Percentiles rank a stretch among this genome's conserved stretches.
Conservation (phyloP, 2,329 filamentous ascomycete genomes). For the Fragosphaeria purpurea region DNA sequence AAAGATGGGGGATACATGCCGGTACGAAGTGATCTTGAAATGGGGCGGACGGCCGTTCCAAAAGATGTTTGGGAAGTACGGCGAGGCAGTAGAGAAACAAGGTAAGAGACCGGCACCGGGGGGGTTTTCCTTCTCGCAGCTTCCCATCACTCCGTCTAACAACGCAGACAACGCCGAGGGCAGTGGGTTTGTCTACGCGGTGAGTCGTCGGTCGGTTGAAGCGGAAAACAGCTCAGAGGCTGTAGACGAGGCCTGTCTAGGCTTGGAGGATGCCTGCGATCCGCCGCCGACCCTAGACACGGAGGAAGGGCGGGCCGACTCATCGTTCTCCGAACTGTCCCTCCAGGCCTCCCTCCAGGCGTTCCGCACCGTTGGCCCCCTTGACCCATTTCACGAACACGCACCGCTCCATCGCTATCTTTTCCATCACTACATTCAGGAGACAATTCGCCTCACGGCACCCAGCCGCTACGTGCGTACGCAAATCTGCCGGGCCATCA, state of each 20-base stretch:
- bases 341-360: not conserved
- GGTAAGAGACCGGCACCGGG: not conserved
- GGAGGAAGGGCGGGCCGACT: not conserved
- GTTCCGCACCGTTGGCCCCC: not conserved
- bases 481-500: constrained; percentile 8
- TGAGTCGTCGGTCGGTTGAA: not conserved
- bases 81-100: constrained; percentile 3
- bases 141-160: not conserved
- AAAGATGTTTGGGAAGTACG: constrained; percentile 6
- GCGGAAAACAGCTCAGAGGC: not conserved
- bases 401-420: constrained; percentile 5
- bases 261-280: not conserved
- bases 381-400: not conserved
- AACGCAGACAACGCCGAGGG: not conserved
- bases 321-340: not conserved
- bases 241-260: not conserved
- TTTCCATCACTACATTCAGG: constrained; percentile 9
- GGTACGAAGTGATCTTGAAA: constrained; percentile 10
- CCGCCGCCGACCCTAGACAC: not conserved
- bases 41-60: constrained; percentile 10
- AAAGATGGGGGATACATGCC: constrained; percentile 36
- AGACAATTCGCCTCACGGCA: constrained; percentile 10
- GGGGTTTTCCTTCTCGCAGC: not conserved
- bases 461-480: constrained; percentile 8
- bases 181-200: not conserved